Conservation (phyloP, 75 land plant genomes). For the Cunninghamia lanceolata region DNA sequence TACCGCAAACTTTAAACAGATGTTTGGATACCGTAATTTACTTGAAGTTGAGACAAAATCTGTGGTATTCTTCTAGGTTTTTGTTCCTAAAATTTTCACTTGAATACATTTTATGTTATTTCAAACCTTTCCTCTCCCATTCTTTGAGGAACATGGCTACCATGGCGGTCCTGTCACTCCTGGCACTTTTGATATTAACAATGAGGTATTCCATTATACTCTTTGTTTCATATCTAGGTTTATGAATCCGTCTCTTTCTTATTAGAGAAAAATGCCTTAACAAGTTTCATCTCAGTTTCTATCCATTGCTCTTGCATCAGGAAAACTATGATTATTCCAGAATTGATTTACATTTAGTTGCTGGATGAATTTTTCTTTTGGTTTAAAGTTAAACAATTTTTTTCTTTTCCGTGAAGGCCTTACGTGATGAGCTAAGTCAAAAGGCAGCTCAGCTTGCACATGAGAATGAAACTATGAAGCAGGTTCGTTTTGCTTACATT, state of each 20-base stretch:
- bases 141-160: too few species aligned
- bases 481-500: background rate
- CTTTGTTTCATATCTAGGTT: background rate
- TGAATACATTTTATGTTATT: too few species aligned
- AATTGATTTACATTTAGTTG: background rate
- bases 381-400: background rate
- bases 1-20: too few species aligned
- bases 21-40: too few species aligned
- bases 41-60: too few species aligned
- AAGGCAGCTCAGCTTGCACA: background rate
- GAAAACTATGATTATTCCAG: background rate
- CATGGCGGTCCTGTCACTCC: background rate
- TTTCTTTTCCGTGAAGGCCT: background rate
- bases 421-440: background rate
- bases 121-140: too few species aligned
- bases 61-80: too few species aligned
- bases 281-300: background rate
- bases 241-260: background rate
- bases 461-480: constrained; percentile 1
- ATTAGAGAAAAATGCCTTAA: background rate
- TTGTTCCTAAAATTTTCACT: too few species aligned
- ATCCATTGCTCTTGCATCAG: background rate
- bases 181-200: background rate
- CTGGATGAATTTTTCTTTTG: background rate
- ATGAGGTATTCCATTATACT: background rate